phyloP scores from a whole-genome alignment of 768 basidiomycete genomes.

The Suillus ampliporus region DNA sequence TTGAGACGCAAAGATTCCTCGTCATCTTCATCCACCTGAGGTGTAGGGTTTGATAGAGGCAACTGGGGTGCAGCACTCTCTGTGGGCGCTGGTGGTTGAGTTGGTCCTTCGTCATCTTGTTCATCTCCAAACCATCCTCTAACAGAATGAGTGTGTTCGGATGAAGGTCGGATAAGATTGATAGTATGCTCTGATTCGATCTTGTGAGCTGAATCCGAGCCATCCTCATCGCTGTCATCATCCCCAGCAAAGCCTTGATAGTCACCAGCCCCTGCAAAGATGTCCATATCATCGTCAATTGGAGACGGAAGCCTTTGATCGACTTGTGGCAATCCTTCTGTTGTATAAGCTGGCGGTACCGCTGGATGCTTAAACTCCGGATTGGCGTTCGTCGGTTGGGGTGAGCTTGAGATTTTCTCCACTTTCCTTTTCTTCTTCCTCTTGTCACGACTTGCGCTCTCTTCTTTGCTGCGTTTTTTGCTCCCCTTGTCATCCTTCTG shows the following conservation, averaged over 20 bases:
- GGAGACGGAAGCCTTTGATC: conserved; percentile 22
- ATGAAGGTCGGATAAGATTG: conserved; percentile 7
- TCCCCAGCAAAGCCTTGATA: conserved; percentile 74
- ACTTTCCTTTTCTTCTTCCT: conserved; percentile 67
- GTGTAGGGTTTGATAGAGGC: conserved; percentile 14
- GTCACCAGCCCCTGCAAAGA: conserved; percentile 86
- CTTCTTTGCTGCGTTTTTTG: conserved; percentile 53
- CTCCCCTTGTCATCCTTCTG: conserved; percentile 48
- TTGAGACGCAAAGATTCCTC: conserved; percentile 62
- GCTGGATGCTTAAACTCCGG: conserved; percentile 22
- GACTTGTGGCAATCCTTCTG: conserved; percentile 10
- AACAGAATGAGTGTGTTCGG: conserved; percentile 13
- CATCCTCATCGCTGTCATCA: conserved; percentile 35
- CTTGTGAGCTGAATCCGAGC: conserved; percentile 15
- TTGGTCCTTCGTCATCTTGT: conserved; percentile 26
- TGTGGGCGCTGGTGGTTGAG: not conserved
- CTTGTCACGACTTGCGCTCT: conserved; percentile 43
- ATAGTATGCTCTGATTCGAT: conserved; percentile 1
- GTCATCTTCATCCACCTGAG: conserved; percentile 44
- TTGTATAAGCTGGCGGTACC: conserved; percentile 3
- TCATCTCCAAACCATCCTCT: conserved; percentile 57
- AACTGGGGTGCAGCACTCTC: conserved; percentile 19
- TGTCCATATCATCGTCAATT: conserved; percentile 73
- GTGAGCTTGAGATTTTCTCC: conserved; percentile 29
- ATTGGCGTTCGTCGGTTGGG: conserved; percentile 31